Percentiles rank a stretch among this genome's conserved stretches.
phyloP scores from a whole-genome alignment of 768 basidiomycete genomes.

The Sarcomyxa edulis region DNA sequence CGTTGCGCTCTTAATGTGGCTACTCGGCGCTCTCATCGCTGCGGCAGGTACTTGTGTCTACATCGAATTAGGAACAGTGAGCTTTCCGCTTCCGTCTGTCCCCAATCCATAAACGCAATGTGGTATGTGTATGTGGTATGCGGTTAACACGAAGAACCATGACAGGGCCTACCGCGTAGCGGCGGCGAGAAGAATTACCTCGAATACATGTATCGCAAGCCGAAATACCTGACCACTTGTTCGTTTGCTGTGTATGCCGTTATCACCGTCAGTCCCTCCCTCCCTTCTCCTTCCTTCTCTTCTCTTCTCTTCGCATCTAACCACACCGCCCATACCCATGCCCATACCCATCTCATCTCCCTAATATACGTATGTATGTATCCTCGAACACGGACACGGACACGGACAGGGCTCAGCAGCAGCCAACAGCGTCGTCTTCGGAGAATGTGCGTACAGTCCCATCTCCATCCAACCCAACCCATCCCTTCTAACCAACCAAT shows the following conservation, averaged over 20 bases:
- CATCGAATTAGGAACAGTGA: slow-evolving; percentile 70
- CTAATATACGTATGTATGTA: background rate
- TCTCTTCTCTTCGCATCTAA: background rate
- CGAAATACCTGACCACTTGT: slow-evolving; percentile 58
- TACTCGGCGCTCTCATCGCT: slow-evolving; percentile 60
- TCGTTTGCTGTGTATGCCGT: slow-evolving; percentile 52
- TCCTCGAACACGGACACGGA: too few relatives aligned
- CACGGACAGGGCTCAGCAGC: slow-evolving; percentile 46
- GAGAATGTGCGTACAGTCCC: slow-evolving; percentile 49
- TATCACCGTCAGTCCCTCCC: slow-evolving; percentile 40
- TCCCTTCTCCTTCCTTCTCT: background rate
- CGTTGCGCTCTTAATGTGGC: slow-evolving; percentile 64
- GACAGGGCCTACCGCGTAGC: slow-evolving; percentile 61
- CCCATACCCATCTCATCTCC: too few relatives aligned
- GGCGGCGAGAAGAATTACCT: slow-evolving; percentile 78
- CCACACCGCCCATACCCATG: too few relatives aligned
- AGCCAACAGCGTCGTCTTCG: slow-evolving; percentile 60
- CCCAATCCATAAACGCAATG: background rate
- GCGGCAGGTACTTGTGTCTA: slow-evolving; percentile 66
- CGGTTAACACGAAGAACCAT: too few relatives aligned
- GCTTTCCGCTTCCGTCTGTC: slow-evolving; percentile 9
- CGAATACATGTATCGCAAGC: slow-evolving; percentile 62
- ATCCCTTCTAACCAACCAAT: background rate
- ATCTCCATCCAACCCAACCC: too few relatives aligned
- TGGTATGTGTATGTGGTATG: background rate